Percentiles rank a stretch among this genome's conserved stretches.
Conservation (phyloP, 2,329 filamentous ascomycete genomes). For the Phoma sp. region DNA sequence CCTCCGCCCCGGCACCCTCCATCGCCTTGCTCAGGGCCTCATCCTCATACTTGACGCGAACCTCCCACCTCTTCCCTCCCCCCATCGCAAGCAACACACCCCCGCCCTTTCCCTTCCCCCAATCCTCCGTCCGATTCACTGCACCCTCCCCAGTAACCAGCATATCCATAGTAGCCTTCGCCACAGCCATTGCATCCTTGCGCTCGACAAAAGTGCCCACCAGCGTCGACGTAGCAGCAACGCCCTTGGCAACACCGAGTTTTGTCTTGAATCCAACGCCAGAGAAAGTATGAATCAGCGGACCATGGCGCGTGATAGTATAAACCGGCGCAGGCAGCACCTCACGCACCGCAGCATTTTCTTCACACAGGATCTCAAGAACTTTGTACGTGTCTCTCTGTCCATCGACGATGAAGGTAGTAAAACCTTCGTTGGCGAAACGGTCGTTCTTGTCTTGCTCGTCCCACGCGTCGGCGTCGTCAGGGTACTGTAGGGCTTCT, state of each 20-base stretch:
- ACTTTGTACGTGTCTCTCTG: slow-evolving; percentile 25
- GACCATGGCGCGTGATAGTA: slow-evolving; percentile 24
- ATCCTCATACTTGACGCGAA: slow-evolving; percentile 28
- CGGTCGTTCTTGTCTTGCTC: not conserved
- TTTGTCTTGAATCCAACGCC: not conserved
- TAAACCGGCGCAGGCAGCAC: slow-evolving; percentile 27
- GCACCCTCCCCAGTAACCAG: slow-evolving; percentile 13
- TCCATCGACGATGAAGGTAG: slow-evolving; percentile 23
- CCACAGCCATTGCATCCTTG: slow-evolving; percentile 17
- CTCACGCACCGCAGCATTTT: slow-evolving; percentile 15
- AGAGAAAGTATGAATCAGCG: slow-evolving; percentile 12
- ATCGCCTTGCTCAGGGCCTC: slow-evolving; percentile 22
- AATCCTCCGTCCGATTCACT: slow-evolving; percentile 12
- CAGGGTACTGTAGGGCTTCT: slow-evolving; percentile 2
- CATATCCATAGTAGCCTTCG: slow-evolving; percentile 20
- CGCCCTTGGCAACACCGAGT: slow-evolving; percentile 5
- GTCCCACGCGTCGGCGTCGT: slow-evolving; percentile 18
- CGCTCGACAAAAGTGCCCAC: slow-evolving; percentile 16
- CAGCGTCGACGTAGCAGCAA: slow-evolving; percentile 8
- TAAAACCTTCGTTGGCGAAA: slow-evolving; percentile 20
- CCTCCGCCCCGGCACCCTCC: slow-evolving; percentile 14
- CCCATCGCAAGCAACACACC: slow-evolving; percentile 29
- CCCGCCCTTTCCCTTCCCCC: slow-evolving; percentile 16
- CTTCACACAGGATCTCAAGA: slow-evolving; percentile 19
- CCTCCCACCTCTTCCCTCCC: slow-evolving; percentile 24